Percentiles rank a stretch among this genome's conserved stretches.
These are phyloP conservation scores for Cytospora piceae DNA, from an alignment of 2,329 filamentous ascomycete genomes.

Conservation along the genomic window DNA sequence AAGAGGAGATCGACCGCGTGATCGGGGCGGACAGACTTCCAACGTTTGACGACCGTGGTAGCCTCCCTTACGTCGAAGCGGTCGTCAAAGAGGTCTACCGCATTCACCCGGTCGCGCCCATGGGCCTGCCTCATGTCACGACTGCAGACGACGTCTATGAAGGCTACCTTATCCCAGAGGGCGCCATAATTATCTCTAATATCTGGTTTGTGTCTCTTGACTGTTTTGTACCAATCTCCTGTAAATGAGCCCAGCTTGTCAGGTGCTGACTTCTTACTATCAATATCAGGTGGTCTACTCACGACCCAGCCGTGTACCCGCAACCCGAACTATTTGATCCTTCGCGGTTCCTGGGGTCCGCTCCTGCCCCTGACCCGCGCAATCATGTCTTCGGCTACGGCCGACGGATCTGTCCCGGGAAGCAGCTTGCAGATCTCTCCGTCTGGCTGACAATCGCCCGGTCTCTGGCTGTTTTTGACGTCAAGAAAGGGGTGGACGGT, in stretches of 20 bases:
- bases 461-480: slow-evolving; percentile 46
- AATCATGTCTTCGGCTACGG: slow-evolving; percentile 30
- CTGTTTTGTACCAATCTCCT: neutral
- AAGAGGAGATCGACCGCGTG: slow-evolving; percentile 31
- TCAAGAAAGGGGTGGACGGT: slow-evolving; percentile 44
- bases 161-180: slow-evolving; percentile 39
- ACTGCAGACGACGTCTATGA: slow-evolving; percentile 37
- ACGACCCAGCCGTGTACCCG: slow-evolving; percentile 26
- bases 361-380: slow-evolving; percentile 20
- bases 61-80: slow-evolving; percentile 39
- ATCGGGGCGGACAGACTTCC: slow-evolving; percentile 39
- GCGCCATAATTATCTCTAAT: slow-evolving; percentile 27
- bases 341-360: slow-evolving; percentile 30
- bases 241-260: neutral
- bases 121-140: slow-evolving; percentile 45
- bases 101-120: slow-evolving; percentile 40
- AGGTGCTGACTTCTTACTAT: neutral
- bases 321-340: slow-evolving; percentile 29
- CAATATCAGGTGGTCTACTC: slow-evolving; percentile 34
- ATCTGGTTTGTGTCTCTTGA: slow-evolving; percentile 31
- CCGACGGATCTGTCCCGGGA: slow-evolving; percentile 28
- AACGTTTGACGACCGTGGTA: slow-evolving; percentile 35
- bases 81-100: slow-evolving; percentile 39
- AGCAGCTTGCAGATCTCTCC: slow-evolving; percentile 28
- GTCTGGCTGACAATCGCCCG: slow-evolving; percentile 38